Conservation (phyloP, 768 basidiomycete species). For the Chalciporus pseudorubinellus region DNA sequence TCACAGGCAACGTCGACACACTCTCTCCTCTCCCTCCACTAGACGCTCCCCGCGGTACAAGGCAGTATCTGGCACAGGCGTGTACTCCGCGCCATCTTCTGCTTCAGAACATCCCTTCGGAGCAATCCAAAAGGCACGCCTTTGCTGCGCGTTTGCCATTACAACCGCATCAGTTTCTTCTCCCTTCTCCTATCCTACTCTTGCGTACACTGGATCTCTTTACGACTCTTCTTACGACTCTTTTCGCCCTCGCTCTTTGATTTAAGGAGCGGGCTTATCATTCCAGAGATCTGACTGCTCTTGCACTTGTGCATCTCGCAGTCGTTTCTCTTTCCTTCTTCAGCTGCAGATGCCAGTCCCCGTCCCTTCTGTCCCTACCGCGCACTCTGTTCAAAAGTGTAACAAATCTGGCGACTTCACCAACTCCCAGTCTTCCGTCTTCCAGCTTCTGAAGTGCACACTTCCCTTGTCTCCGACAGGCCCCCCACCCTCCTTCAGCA, state of each 20-base stretch:
- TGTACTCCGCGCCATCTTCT: constrained; percentile 20
- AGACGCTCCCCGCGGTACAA: constrained; percentile 18
- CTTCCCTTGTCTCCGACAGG: constrained; percentile 59
- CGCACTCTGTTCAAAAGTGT: constrained; percentile 67
- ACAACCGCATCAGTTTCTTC: constrained; percentile 27
- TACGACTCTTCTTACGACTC: constrained; percentile 74
- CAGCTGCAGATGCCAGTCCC: constrained; percentile 83
- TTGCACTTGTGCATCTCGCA: constrained; percentile 45
- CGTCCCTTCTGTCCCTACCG: constrained; percentile 59
- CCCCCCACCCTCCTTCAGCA: constrained; percentile 62
- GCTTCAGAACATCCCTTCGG: constrained; percentile 30
- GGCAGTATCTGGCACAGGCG: constrained; percentile 14
- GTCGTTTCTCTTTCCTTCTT: constrained; percentile 38
- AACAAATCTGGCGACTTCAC: constrained; percentile 40
- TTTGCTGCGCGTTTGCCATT: constrained; percentile 88
- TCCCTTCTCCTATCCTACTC: constrained; percentile 31
- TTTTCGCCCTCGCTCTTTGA: constrained; percentile 36
- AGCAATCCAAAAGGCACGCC: constrained; percentile 79
- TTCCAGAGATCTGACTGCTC: constrained; percentile 43
- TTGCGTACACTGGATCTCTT: constrained; percentile 34
- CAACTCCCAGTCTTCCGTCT: constrained; percentile 40
- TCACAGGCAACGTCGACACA: constrained; percentile 22
- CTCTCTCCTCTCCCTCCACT: constrained; percentile 1
- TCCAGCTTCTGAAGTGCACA: constrained; percentile 54
- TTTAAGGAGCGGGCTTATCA: constrained; percentile 39